phyloP scores from a whole-genome alignment of 2,329 filamentous ascomycete genomes.

The Aspergillus sp. region DNA sequence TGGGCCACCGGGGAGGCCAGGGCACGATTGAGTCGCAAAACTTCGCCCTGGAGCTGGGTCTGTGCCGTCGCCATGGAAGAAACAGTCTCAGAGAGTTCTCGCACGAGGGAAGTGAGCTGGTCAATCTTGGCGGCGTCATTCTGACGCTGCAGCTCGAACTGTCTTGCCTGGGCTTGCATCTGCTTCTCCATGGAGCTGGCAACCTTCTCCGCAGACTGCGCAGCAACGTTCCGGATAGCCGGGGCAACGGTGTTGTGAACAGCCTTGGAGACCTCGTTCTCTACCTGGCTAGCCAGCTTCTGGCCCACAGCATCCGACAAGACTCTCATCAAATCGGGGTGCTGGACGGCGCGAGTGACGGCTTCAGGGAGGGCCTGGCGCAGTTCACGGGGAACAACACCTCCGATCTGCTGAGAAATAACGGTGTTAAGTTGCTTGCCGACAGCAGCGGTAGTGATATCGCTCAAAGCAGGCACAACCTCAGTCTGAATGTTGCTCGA shows the following conservation, averaged over 20 bases:
- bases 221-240: conserved; percentile 64
- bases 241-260: conserved; percentile 67
- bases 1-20: conserved; percentile 26
- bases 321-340: conserved; percentile 69
- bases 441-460: conserved; percentile 67
- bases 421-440: conserved; percentile 70
- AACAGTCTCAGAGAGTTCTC: conserved; percentile 55
- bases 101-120: conserved; percentile 60
- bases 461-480: conserved; percentile 73
- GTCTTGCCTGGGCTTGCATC: conserved; percentile 54
- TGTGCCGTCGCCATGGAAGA: conserved; percentile 47
- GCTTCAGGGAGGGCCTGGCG: conserved; percentile 68
- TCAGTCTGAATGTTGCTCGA: conserved; percentile 72
- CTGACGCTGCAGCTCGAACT: conserved; percentile 54
- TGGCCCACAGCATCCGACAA: conserved; percentile 72
- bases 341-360: conserved; percentile 69
- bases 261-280: conserved; percentile 65
- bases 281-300: conserved; percentile 67
- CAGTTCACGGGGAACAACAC: conserved; percentile 71
- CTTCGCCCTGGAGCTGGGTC: conserved; percentile 44
- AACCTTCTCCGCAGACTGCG: conserved; percentile 67
- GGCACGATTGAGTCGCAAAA: conserved; percentile 39
- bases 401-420: conserved; percentile 67
- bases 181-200: conserved; percentile 68
- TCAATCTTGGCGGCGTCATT: conserved; percentile 61